A percentile compares a stretch with the other conserved stretches of the same genome.
phyloP scores from a whole-genome alignment of 768 basidiomycete genomes.

The Phallus indusiatus region DNA sequence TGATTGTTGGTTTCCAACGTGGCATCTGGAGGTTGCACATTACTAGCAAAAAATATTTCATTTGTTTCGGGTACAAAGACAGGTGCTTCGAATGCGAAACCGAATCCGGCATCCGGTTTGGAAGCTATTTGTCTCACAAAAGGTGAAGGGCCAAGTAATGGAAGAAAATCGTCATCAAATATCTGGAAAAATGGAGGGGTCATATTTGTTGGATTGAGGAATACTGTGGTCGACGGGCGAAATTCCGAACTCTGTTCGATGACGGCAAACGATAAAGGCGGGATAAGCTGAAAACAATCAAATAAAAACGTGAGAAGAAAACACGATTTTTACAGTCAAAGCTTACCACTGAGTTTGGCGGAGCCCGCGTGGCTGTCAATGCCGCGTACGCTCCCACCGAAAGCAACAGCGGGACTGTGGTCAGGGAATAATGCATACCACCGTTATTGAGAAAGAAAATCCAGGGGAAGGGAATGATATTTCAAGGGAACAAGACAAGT shows the following conservation, averaged over 20 bases:
- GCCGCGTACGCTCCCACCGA: too few relatives aligned
- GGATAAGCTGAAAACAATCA: constrained; percentile 30
- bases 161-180: constrained; percentile 44
- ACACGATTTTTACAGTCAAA: neutral
- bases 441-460: too few relatives aligned
- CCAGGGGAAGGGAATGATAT: too few relatives aligned
- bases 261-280: constrained; percentile 43
- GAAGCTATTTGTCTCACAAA: constrained; percentile 36
- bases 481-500: too few relatives aligned
- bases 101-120: constrained; percentile 29
- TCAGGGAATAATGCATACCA: too few relatives aligned
- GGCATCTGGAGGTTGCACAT: neutral
- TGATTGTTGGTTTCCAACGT: constrained; percentile 33
- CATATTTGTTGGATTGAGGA: constrained; percentile 47
- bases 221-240: constrained; percentile 25
- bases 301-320: neutral
- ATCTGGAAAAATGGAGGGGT: constrained; percentile 49
- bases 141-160: constrained; percentile 47
- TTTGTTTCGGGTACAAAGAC: constrained; percentile 54
- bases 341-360: constrained; percentile 12
- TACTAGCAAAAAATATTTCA: constrained; percentile 63
- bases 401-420: too few relatives aligned
- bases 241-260: constrained; percentile 32
- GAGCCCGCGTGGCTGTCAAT: neutral
- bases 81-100: constrained; percentile 38